A percentile compares a stretch with the other conserved stretches of the same genome.
Conservation (phyloP, 1,139 yeast species). For the Scheffersomyces insectosa region DNA sequence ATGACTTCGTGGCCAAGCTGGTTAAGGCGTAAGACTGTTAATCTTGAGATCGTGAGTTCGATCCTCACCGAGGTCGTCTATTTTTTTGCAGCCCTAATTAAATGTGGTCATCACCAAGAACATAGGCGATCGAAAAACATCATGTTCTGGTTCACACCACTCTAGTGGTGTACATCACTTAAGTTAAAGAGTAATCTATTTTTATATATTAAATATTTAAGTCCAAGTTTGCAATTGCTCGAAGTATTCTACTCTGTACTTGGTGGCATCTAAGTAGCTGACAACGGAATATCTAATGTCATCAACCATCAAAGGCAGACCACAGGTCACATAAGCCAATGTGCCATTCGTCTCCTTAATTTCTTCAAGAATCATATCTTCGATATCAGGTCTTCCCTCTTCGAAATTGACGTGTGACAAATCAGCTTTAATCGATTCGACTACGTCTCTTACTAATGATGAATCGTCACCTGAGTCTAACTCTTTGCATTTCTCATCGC, state of each 20-base stretch:
- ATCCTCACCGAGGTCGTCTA: conserved; percentile 46
- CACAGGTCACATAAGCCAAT: conserved; percentile 30
- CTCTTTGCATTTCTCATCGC: too few species aligned
- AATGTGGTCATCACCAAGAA: conserved; percentile 9
- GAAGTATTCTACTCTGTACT: conserved; percentile 25
- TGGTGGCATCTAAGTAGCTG: conserved; percentile 21
- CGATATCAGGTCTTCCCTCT: conserved; percentile 29
- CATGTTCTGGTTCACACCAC: too few species aligned
- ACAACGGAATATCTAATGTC: conserved; percentile 34
- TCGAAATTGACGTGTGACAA: conserved; percentile 15
- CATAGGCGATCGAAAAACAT: conserved; percentile 10
- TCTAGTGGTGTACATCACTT: too few species aligned
- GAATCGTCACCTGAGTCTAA: too few species aligned
- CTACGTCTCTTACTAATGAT: conserved; percentile 1
- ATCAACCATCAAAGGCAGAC: conserved; percentile 33
- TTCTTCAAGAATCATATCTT: conserved; percentile 18
- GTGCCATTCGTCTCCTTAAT: conserved; percentile 21
- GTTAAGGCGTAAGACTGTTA: conserved; percentile 40
- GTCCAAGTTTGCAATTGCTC: conserved; percentile 34
- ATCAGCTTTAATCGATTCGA: conserved; percentile 1
- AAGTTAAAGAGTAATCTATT: too few species aligned
- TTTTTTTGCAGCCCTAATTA: conserved; percentile 1
- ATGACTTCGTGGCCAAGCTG: conserved; percentile 24
- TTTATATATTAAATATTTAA: conserved; percentile 6
- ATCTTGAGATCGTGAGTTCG: conserved; percentile 49